A percentile compares a stretch with the other conserved stretches of the same genome.
Evolutionary conservation across 2,329 filamentous ascomycete genomes (phyloP).

Genomic region (Cytospora paraplurivora): DNA sequence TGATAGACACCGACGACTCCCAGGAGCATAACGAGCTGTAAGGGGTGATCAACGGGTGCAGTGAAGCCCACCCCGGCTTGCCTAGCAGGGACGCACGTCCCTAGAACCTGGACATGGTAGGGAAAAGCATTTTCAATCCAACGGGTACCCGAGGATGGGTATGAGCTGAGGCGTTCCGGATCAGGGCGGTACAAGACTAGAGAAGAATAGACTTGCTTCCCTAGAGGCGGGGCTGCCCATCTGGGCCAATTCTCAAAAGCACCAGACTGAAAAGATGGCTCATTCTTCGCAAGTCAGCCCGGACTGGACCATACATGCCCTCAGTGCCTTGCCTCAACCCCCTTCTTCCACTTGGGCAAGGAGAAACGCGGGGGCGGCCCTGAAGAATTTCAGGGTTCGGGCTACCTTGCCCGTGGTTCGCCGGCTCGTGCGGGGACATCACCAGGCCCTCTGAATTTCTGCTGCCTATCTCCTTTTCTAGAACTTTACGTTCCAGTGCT

Average conservation of each 20-base stretch:
- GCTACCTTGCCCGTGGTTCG: constrained; percentile 1
- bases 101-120: background rate
- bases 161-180: background rate
- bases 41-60: constrained; percentile 17
- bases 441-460: too few species aligned
- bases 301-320: too few species aligned
- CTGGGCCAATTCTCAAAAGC: background rate
- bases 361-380: too few species aligned
- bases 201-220: background rate
- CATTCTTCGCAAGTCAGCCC: too few species aligned
- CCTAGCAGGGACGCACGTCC: background rate
- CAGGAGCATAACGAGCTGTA: constrained; percentile 65
- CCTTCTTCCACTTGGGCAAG: too few species aligned
- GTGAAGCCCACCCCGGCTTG: background rate
- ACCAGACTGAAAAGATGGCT: background rate
- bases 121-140: background rate
- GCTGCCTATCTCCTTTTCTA: background rate
- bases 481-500: background rate
- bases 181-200: background rate
- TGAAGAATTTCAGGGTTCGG: background rate
- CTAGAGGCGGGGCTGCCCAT: background rate
- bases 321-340: too few species aligned
- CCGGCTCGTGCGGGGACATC: constrained; percentile 9
- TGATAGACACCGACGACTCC: constrained; percentile 50
- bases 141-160: background rate